These are phyloP conservation scores for Pseudogymnoascus sp. DNA, from an alignment of 2,329 filamentous ascomycete species.

Conservation along the genomic window DNA sequence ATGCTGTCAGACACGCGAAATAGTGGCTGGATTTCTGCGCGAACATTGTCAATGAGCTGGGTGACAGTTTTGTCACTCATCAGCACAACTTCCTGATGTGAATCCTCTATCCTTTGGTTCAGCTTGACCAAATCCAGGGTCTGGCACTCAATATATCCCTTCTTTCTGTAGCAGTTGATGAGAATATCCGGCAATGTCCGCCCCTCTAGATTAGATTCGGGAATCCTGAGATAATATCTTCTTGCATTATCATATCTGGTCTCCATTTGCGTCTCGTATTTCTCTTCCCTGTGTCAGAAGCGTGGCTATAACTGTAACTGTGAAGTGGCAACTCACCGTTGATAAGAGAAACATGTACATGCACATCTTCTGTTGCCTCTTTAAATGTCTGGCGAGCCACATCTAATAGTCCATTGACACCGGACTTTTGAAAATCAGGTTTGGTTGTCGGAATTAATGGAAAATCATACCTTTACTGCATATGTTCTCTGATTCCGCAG, in stretches of 20 bases:
- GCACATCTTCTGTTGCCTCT: conserved; percentile 72
- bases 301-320: background rate
- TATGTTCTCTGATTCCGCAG: conserved; percentile 84
- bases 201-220: conserved; percentile 53
- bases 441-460: background rate
- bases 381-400: conserved; percentile 85
- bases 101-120: conserved; percentile 68
- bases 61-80: conserved; percentile 74
- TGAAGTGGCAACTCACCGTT: conserved; percentile 41
- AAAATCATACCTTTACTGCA: conserved; percentile 60
- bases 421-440: conserved; percentile 43
- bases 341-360: conserved; percentile 61
- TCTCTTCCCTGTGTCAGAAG: conserved; percentile 18
- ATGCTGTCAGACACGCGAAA: conserved; percentile 84
- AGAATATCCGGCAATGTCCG: conserved; percentile 57
- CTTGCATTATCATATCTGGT: conserved; percentile 70
- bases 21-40: conserved; percentile 60
- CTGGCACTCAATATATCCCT: conserved; percentile 75
- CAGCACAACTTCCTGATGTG: conserved; percentile 74
- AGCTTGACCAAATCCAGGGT: conserved; percentile 77
- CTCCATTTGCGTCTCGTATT: conserved; percentile 50
- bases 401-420: conserved; percentile 78
- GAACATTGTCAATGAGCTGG: conserved; percentile 63
- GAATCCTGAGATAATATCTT: conserved; percentile 70
- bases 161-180: conserved; percentile 68